Base-by-base conservation (phyloP, 371 early-diverging fungal genomes). In the Mortierella sp. region DNA sequence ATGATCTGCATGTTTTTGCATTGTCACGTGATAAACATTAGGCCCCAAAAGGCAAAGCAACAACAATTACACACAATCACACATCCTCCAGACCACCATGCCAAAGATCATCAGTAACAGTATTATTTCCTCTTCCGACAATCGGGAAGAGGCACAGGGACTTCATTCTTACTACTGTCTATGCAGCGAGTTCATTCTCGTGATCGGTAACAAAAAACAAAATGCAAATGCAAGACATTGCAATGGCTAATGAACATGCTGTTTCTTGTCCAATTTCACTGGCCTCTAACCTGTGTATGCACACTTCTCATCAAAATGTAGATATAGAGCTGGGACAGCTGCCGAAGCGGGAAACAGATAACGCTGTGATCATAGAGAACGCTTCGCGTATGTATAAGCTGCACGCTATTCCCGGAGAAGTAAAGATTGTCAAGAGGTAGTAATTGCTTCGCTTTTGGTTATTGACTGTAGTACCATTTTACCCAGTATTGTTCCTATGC, bases 111-210 rank as follows among this genome's bases (percentile, higher is more conserved):
- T 92, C 62, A 89, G 90, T 62, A 88, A 89, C 62, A 89, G 89
- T 28, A 88, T 87, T 51, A 88, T 92, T 45, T 92, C 92, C 35
- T 91, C 91, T 1, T 92, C 92, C 1, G 88, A 90, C 85, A 85
- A 89, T 49, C 78, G 84, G 69, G 83, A 84, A 12, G 70, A 74
- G 51, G 70, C 71, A 37, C 76, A 67, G 5, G 89, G 89, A 35
- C 77, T 93, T 51, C 89, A 92, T 70, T 90, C 92, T 5, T 93
- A 93, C 70, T 93, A 93, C 78, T 93, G 94, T 66, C 78, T 93
- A 37, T 93, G 94, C 69, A 91, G 92, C 54, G 94, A 93, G 81
- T 93, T 92, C 75, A 71, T 92, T 47, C 85, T 93, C 12, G 92
- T 92, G 28, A 89, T 92, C 64, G 93, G 87, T 87, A 72, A n/a